Evolutionary conservation across 495 filamentous ascomycete genomes (phyloP), one percentile per base, ranked within the genome.

Genomic region (Aspergillus kassunensis): DNA sequence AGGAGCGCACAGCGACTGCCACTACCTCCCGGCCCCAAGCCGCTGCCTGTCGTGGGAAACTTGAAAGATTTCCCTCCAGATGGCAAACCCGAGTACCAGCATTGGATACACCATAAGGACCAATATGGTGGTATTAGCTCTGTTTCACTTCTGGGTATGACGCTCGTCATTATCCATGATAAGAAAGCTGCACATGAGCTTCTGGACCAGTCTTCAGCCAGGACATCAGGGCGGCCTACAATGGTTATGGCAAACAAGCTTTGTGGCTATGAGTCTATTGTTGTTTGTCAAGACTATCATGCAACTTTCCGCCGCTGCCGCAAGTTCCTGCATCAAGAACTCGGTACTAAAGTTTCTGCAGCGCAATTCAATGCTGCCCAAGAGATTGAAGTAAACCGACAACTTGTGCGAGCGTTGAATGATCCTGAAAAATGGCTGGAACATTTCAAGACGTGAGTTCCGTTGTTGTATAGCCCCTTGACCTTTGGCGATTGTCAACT

Each of bases 81-180:
- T 10, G 48, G 23, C 13, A 19, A 1, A 5, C 36, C 48, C 1
- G 48, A 51, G 5, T 39, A 29, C 13, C 13, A 42, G 36, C 48
- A 51, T 18, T 51, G 48, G 48, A 6, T 42, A 9, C 7, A 40
- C 7, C 48, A 51, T 15, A 51, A 51, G 12, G 48, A 42, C 18
- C 35, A 2, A 10, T 51, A 51, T 24, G 48, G 48, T 33, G 36
- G 74, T 0, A 70, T 82, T 10, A 80, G 75, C 57, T 82, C 77
- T 12, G 46, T 81, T 3, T 75, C 61, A 2, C 61, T 77, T 1
- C 36, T 76, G 24, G 77, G 76, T 1, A 63, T 71, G 56, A 73
- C 68, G 0, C 61, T 80, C 2, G 58, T 80, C 6, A 71, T 81
- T 41, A 49, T 81, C 31, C 70, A 80, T 36, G 73, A 80, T 42